A percentile compares a stretch with the other conserved stretches of the same genome.
Conservation (phyloP, 441 rosid genomes). For the Geranium incanum region DNA sequence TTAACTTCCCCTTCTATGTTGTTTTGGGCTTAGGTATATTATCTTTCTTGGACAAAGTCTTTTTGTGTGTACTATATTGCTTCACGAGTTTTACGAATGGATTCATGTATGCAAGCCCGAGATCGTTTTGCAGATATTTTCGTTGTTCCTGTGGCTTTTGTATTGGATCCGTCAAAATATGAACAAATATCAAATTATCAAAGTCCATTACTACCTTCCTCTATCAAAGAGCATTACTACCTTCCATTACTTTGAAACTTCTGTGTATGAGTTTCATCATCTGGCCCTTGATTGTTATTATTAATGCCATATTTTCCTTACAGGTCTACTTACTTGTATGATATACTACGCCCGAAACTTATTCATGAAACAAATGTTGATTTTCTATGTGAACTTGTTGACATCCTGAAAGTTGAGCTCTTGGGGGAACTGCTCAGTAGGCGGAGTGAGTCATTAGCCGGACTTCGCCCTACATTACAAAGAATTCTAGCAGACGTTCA, state of each 20-base stretch:
- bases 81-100: background rate
- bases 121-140: background rate
- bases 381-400: conserved; percentile 89
- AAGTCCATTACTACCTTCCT: background rate
- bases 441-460: conserved; percentile 71
- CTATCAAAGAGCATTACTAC: background rate
- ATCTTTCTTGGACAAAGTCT: background rate
- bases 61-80: background rate
- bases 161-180: background rate
- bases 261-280: background rate
- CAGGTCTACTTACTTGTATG: conserved; percentile 88
- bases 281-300: background rate
- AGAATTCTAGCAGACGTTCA: conserved; percentile 89
- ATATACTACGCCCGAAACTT: conserved; percentile 86
- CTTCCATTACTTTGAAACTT: background rate
- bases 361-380: conserved; percentile 83
- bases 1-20: background rate
- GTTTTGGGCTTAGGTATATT: background rate
- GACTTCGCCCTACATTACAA: conserved; percentile 77
- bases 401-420: conserved; percentile 90
- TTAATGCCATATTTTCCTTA: conserved; percentile 13
- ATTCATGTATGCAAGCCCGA: background rate
- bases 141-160: background rate
- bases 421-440: conserved; percentile 77
- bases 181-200: background rate